These are phyloP conservation scores for Cokeromyces recurvatus DNA, from an alignment of 371 early-diverging fungal genomes.

Conservation along the genomic window DNA sequence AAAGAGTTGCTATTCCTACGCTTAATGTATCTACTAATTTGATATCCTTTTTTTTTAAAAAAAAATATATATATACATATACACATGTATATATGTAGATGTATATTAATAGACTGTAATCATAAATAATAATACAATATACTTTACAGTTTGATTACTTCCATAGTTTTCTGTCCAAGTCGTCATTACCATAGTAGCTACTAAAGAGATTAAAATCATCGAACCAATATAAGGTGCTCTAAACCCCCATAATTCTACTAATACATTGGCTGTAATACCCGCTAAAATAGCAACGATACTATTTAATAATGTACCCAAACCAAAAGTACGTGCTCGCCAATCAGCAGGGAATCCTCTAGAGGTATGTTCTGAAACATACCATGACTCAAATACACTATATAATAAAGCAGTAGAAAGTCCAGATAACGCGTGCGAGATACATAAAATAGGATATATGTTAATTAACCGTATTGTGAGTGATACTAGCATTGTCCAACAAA, in stretches of 20 bases:
- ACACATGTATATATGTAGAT: not conserved
- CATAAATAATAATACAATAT: not conserved
- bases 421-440: conserved; percentile 63
- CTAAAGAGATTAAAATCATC: conserved; percentile 41
- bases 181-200: conserved; percentile 41
- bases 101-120: no score
- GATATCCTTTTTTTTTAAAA: conserved; percentile 4
- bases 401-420: conserved; percentile 68
- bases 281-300: conserved; percentile 70
- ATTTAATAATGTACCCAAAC: conserved; percentile 63
- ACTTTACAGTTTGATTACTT: conserved; percentile 24
- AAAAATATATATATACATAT: not conserved
- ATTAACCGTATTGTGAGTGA: conserved; percentile 58
- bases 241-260: conserved; percentile 52
- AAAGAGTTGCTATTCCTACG: conserved; percentile 9
- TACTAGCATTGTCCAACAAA: conserved; percentile 53
- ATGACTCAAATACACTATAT: conserved; percentile 76
- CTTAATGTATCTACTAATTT: conserved; percentile 8
- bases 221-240: conserved; percentile 62
- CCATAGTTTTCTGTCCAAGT: conserved; percentile 79
- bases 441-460: conserved; percentile 44
- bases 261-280: conserved; percentile 61
- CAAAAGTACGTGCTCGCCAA: conserved; percentile 66
- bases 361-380: conserved; percentile 75
- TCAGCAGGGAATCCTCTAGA: conserved; percentile 52